Evolutionary conservation across 306 rosid species (phyloP), one percentile per base, ranked within the genome.

Genomic region (Dalbergia cultrata): DNA sequence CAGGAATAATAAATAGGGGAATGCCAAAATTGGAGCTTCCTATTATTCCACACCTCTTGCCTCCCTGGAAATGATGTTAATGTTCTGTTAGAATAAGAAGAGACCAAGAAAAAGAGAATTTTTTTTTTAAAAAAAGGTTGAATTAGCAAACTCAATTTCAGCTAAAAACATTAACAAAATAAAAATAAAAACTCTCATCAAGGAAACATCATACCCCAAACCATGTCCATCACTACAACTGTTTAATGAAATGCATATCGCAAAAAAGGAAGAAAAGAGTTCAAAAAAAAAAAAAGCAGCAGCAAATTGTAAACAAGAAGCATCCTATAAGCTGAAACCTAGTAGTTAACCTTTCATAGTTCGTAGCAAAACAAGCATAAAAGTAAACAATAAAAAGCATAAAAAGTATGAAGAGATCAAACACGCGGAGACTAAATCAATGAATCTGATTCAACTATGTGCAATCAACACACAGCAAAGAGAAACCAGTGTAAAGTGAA

Each of bases 51-150:
- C 74, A 80, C 77, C 87, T 83, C 80, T 75, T 77, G 77, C 72
- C 67, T 88, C 78, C 87, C 88, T 85, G 90, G 70, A 80, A 85
- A 86, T 74, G 54, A 78, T 78, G 74, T 75, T 34, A 43, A 85
- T 33, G 52, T 68, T 82, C 50, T 79, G 62, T 74, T 44, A 81
- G 60, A 63, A 79, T 39, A 68, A 47, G 44, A 76, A 81, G 60
- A 75, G 22, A 65, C 19, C 22, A 71, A 45, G 35, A 41, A 33
- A 22, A 50, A 77, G 60, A 67, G 59, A n/a, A n/a, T n/a, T n/a
- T n/a, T n/a, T n/a, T n/a, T n/a, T n/a, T n/a, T n/a, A n/a, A n/a
- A n/a, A n/a, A n/a, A n/a, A n/a, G n/a, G n/a, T n/a, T n/a, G n/a
- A n/a, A n/a, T n/a, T n/a, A n/a, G n/a, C 5, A 74, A 74, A 60